Evolutionary conservation across 352 stramenopile species (phyloP).

Genomic region (Poterioochromonas sp.): DNA sequence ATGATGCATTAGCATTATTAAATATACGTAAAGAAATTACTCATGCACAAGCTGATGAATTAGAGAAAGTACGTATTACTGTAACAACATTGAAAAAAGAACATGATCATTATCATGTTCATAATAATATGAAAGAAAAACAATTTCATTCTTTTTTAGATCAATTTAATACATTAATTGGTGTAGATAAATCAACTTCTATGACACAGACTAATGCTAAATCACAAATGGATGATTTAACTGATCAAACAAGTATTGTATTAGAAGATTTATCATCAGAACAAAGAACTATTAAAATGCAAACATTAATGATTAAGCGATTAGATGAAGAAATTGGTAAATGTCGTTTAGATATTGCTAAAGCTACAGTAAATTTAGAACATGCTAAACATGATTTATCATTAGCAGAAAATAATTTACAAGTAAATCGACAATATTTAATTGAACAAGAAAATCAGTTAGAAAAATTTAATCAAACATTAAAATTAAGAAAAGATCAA

Average conservation of each 20-base stretch:
- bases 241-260: background rate
- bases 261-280: constrained; percentile 21
- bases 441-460: background rate
- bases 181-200: constrained; percentile 6
- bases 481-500: constrained; percentile 29
- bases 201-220: background rate
- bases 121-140: constrained; percentile 24
- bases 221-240: background rate
- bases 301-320: constrained; percentile 25
- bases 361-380: background rate
- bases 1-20: constrained; percentile 27
- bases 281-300: constrained; percentile 30
- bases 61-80: background rate
- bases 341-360: background rate
- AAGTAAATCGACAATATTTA: constrained; percentile 8
- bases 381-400: constrained; percentile 16
- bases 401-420: background rate
- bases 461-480: constrained; percentile 18
- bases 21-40: constrained; percentile 34
- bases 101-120: background rate
- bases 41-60: background rate
- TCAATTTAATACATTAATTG: background rate
- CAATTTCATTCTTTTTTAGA: background rate
- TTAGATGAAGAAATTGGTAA: constrained; percentile 20
- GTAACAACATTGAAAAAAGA: constrained; percentile 13